Conservation (phyloP, 1,284 basidiomycete species). For the Puccinia polysora region DNA sequence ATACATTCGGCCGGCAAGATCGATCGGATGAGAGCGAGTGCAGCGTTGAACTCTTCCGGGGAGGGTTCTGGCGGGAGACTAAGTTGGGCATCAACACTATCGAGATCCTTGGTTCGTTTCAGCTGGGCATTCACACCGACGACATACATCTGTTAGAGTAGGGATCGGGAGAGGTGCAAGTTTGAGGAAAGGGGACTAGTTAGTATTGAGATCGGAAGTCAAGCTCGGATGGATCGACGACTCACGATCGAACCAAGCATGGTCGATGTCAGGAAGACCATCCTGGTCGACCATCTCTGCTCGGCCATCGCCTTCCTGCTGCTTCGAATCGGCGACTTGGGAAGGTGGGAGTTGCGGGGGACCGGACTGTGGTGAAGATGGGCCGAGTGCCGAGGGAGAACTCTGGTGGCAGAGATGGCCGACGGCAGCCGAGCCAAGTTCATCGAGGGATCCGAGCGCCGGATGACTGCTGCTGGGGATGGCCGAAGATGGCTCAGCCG, state of each 20-base stretch:
- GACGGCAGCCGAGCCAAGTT: too few species aligned
- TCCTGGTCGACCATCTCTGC: slow-evolving; percentile 35
- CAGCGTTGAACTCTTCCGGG: slow-evolving; percentile 7
- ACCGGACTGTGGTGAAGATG: too few species aligned
- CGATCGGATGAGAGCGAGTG: neutral
- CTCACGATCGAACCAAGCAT: slow-evolving; percentile 27
- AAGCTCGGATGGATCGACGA: neutral
- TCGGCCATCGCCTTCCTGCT: neutral
- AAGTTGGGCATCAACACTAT: neutral
- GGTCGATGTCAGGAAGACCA: slow-evolving; percentile 34
- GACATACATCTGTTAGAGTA: slow-evolving; percentile 23
- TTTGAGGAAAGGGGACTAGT: neutral
- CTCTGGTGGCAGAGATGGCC: too few species aligned
- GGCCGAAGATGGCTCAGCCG: too few species aligned
- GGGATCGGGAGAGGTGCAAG: too few species aligned
- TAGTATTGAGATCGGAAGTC: too few species aligned
- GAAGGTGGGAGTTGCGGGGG: too few species aligned
- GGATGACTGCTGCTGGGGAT: too few species aligned
- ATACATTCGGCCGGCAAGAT: slow-evolving; percentile 5
- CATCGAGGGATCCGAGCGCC: too few species aligned
- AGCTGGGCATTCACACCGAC: slow-evolving; percentile 34
- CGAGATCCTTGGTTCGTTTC: neutral
- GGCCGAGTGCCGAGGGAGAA: too few species aligned
- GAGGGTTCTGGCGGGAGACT: neutral
- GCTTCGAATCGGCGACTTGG: neutral